Base-by-base conservation (phyloP, 2,329 filamentous ascomycete genomes). In the Aureobasidium subglaciale region DNA sequence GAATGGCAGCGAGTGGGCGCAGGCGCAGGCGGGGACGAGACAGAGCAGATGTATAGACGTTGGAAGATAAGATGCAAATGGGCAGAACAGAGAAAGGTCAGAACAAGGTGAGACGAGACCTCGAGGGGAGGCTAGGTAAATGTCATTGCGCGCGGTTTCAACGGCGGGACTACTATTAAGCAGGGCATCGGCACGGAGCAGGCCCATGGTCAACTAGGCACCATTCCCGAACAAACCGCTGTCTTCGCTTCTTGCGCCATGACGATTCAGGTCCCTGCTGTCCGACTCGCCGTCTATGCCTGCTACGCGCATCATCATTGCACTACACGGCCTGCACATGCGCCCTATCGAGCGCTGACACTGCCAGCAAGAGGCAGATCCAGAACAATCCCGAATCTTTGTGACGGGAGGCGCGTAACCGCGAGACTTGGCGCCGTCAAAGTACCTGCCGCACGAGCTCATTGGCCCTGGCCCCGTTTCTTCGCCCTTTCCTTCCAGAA, bases 71-170 rank as follows among this genome's bases (percentile, higher is more conserved):
- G 4, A 20, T 38, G 32, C 13, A 29, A 35, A 25, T 18, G 22
- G 20, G 29, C 16, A 41, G 35, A 30, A 38, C 25, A 8, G 25
- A 41, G 35, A 32, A 29, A 27, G 35, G 25, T 32, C 35, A 41
- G 35, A 40, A 32, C 37, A 27, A 32, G 27, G 24, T 22, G 48
- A 53, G 35, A 30, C 48, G 35, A 30, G 24, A 53, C 25, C 22
- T 18, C 30, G 48, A 53, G 48, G 48, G 35, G 48, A 41, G 24
- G 16, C 10, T 50, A 53, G 34, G 35, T 53, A 53, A 54, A 54
- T 43, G 50, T 53, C 49, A 11, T 35, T 24, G 45, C 45, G 45
- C 45, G 25, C 29, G 37, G 50, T 43, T 35, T 50, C 29, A 54
- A 54, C 50, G 38, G 49, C 30, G n/a, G 9, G 27, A 35, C 25